phyloP scores from a whole-genome alignment of 208 protist species.

The Acanthamoeba lenticulata region DNA sequence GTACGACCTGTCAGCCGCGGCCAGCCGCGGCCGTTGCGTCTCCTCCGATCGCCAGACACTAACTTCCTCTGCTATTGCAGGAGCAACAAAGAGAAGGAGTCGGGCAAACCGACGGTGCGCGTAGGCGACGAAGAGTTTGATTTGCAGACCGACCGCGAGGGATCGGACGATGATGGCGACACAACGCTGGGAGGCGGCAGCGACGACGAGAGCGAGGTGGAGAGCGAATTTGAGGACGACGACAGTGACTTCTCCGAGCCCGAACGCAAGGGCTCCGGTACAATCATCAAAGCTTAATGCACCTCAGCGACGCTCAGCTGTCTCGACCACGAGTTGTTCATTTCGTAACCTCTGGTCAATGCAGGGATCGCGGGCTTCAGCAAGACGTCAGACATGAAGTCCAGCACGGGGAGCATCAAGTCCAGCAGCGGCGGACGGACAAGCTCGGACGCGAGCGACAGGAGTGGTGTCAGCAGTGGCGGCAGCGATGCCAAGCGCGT shows the following conservation, averaged over 20 bases:
- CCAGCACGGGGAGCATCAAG: background rate
- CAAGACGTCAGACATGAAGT: background rate
- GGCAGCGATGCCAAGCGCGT: too few species aligned
- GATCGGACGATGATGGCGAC: conserved; percentile 20
- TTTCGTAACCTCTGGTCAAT: background rate
- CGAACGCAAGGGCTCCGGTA: background rate
- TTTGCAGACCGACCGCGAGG: conserved; percentile 6
- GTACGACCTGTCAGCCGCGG: too few species aligned
- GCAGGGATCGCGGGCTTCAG: background rate
- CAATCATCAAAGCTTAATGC: background rate
- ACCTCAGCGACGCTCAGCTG: background rate
- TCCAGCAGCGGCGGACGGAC: background rate
- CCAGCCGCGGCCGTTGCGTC: background rate
- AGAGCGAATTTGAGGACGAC: conserved; percentile 3
- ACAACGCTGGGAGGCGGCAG: conserved; percentile 14
- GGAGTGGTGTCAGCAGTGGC: too few species aligned
- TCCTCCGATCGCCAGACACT: background rate
- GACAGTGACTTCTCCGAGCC: background rate
- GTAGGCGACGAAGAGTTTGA: background rate
- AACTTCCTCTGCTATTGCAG: background rate
- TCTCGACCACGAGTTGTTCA: background rate
- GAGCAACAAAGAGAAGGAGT: conserved; percentile 29
- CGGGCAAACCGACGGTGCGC: background rate
- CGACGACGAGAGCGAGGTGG: conserved; percentile 29
- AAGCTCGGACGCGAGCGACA: background rate